These are phyloP conservation scores for Cruciata laevipes DNA, from an alignment of 257 asterid species.

Conservation along the genomic window DNA sequence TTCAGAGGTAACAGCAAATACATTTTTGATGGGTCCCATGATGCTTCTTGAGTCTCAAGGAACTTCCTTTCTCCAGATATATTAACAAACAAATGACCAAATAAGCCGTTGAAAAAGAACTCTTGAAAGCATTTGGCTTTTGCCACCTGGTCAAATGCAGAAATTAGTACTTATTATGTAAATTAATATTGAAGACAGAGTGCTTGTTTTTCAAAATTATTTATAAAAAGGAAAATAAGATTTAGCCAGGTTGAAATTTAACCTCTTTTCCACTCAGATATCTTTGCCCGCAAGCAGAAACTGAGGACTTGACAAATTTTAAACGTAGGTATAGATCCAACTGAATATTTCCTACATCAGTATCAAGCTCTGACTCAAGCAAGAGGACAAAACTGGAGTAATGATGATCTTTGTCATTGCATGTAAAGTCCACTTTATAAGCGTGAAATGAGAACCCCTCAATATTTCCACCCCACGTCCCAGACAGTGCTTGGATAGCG, in stretches of 20 bases:
- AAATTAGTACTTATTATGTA: slow-evolving; percentile 8
- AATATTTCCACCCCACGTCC: slow-evolving; percentile 57
- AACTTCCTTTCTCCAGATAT: slow-evolving; percentile 54
- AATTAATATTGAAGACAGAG: slow-evolving; percentile 2
- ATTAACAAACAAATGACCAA: slow-evolving; percentile 61
- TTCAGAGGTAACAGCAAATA: slow-evolving; percentile 80
- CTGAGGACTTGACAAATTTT: slow-evolving; percentile 55
- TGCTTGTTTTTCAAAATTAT: not conserved
- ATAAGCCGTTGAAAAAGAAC: slow-evolving; percentile 77
- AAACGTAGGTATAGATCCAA: slow-evolving; percentile 59
- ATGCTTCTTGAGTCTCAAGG: slow-evolving; percentile 40
- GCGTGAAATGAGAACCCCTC: slow-evolving; percentile 44
- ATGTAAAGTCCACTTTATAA: slow-evolving; percentile 63
- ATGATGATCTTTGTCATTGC: slow-evolving; percentile 40
- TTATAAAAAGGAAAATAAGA: not conserved
- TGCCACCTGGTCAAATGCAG: slow-evolving; percentile 43
- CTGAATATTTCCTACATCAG: slow-evolving; percentile 83
- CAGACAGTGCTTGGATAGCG: slow-evolving; percentile 36
- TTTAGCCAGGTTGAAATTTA: slow-evolving; percentile 11
- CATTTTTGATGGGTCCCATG: slow-evolving; percentile 73
- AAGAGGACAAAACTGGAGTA: slow-evolving; percentile 71
- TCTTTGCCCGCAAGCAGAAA: slow-evolving; percentile 47
- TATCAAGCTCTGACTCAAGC: slow-evolving; percentile 66
- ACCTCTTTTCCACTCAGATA: slow-evolving; percentile 70
- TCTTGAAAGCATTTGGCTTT: slow-evolving; percentile 80